Base-by-base conservation (phyloP, 108 stramenopile genomes). In the Stephanodiscus minutulus region DNA sequence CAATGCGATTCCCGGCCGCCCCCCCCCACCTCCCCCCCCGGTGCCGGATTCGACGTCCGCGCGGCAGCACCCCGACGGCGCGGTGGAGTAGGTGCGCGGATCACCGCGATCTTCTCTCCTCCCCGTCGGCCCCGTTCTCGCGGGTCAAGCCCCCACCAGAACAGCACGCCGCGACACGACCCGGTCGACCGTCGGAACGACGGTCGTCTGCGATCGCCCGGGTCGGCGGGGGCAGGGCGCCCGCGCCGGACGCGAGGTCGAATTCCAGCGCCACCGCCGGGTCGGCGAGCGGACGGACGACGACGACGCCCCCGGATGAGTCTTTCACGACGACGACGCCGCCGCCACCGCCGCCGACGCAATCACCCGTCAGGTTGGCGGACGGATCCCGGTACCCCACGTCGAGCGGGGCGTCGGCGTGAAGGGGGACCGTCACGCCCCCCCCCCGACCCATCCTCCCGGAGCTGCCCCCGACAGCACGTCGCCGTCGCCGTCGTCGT, bases 141-240 rank as follows among this genome's bases (percentile, higher is more conserved):
- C 17, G 90, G 64, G 57, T 94, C 86, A 6, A 94, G 66, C 70
- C 91, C 87, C 93, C 93, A 94, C 91, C 91, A 94, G 43, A 89
- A 88, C 18, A 94, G 31, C 0, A 94, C 80, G n/a, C 78, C 93
- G 50, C 87, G 78, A 7, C 82, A 76, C 1, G 27, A n/a, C 5
- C 92, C 92, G 52, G n/a, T 82, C 61, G 2, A 44, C 59, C n/a
- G 72, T 83, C 41, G 72, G 56, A n/a, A 47, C 48, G 22, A 81
- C 54, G 18, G 66, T 69, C 5, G 82, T 37, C 9, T 35, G 25
- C 0, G 50, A 64, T 35, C 77, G 75, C 7, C 88, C 85, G n/a
- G n/a, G 82, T 56, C 13, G 83, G 22, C 22, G 79, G 60, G 52
- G 89, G 88, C 20, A 89, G 39, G 15, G 62, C 52, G 10, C 82